Evolutionary conservation across 169 alveolate species (phyloP), one percentile per base, ranked within the genome.

Genomic region (Cryptosporidium ryanae): DNA sequence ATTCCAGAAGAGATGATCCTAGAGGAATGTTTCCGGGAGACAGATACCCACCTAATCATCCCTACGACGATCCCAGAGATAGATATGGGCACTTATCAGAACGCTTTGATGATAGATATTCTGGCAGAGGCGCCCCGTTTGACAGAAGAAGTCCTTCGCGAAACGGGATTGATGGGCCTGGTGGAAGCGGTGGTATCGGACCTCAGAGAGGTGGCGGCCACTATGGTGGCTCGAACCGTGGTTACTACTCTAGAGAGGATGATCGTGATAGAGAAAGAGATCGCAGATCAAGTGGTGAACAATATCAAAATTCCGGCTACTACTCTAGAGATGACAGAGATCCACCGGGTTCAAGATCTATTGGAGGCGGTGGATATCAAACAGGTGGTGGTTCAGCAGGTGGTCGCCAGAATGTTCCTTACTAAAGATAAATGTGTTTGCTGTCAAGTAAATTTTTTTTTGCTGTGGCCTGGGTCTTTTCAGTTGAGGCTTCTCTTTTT

Each of bases 61-160:
- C 68, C 8, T 55, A 76, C 23, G 87, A 76, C 2, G 83, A 68
- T 64, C 83, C 83, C 29, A 55, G 87, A 23, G 87, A 76, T 5
- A 76, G 87, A 44, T 68, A 68, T 15, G 43, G 38, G 55, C 87
- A 76, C 32, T 57, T 32, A n/a, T 44, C 87, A 34, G 87, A 76
- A 25, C 68, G 87, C 21, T 76, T 76, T 61, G 87, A 76, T 76
- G 87, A 76, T 48, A 55, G 87, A 38, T 76, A 59, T 38, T 46
- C 68, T 21, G 71, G 87, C 8, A 76, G 87, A 61, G 64, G 52
- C 10, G 71, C 25, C 27, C 87, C 68, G 13, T 76, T 59, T 76
- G 87, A 76, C 25, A 55, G 87, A 52, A 76, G 87, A 31, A 76
- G 87, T 46, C 71, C 71, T 18, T 76, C 87, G 21, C 59, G 87